Base-by-base conservation (phyloP, 192 early-diverging fungal species). In the Geranomyces michiganensis region DNA sequence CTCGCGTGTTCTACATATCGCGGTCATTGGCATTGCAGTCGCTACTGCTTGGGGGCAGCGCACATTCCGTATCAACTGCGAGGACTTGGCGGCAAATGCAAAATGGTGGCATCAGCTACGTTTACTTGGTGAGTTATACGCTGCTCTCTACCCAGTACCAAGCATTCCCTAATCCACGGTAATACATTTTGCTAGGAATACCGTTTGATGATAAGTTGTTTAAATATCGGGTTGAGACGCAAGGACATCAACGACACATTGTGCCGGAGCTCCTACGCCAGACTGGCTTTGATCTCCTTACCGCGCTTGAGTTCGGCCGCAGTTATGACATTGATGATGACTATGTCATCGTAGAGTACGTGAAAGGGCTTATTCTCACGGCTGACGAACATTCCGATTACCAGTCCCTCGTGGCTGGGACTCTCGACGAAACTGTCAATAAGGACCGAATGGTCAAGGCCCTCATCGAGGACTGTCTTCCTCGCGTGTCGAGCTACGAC, bases 11-110 rank as follows among this genome's bases (percentile, higher is more conserved):
- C 53, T 84, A 13, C 73, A 74, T 30, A 79, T 89, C 60, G 87
- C 88, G 1, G 68, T 75, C 6, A 76, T 92, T 63, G 91, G 91
- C 21, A 68, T 79, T 17, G 75, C 81, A 0, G 84, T 82, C 47
- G 87, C 82, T 48, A 65, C 76, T 4, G 79, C 85, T 5, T 92
- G 91, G 91, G 82, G 86, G 53, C 89, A 91, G 75, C 83, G 84
- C 14, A 76, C 77, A 2, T 81, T 91, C 45, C 83, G 85, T 51
- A 84, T 87, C 30, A 78, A 77, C 43, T 90, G 90, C 65, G 70
- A 80, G 48, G 60, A 84, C 1, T 74, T 89, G 17, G 87, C 85
- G 0, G 80, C 81, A 0, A 82, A 89, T n/a, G 84, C 90, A 10
- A 71, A 80, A 31, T 92, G 91, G 91, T 85, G 81, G 75, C 80